These are phyloP conservation scores for Diversispora eburnea DNA, from an alignment of 192 early-diverging fungal species.

Conservation along the genomic window DNA sequence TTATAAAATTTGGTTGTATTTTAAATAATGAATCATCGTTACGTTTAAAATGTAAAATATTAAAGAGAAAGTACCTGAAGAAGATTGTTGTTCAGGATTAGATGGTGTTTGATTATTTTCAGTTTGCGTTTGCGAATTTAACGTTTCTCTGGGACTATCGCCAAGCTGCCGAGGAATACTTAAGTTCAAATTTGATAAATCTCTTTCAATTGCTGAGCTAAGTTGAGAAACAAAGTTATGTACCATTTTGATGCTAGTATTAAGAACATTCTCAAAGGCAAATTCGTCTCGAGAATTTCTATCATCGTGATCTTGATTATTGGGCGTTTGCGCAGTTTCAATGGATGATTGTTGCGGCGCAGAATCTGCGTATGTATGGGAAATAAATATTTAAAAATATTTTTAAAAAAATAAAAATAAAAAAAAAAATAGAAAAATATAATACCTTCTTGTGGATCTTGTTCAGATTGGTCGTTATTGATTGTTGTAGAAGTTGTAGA, in stretches of 20 bases:
- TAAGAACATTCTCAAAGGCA: constrained; percentile 13
- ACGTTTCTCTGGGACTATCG: neutral
- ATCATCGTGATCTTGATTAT: neutral
- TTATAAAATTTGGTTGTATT: neutral
- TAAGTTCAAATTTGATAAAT: neutral
- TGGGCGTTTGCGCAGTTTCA: too few relatives aligned
- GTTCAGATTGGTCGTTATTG: neutral
- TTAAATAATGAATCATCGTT: too few relatives aligned
- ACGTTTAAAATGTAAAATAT: too few relatives aligned
- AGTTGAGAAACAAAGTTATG: constrained; percentile 9
- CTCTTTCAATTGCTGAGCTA: constrained; percentile 1
- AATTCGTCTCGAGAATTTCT: neutral
- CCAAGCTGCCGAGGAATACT: neutral
- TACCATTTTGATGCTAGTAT: constrained; percentile 10
- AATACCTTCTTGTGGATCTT: neutral
- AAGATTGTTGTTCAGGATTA: too few relatives aligned
- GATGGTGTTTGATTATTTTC: neutral
- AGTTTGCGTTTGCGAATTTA: neutral
- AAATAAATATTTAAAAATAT: neutral
- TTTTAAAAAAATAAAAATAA: too few relatives aligned
- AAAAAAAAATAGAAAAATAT: neutral
- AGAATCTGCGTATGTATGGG: neutral
- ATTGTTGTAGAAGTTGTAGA: neutral
- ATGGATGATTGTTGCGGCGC: neutral
- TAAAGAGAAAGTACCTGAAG: too few relatives aligned